Evolutionary conservation across 345 rosid species (phyloP).

Genomic region (Pistacia integerrima): DNA sequence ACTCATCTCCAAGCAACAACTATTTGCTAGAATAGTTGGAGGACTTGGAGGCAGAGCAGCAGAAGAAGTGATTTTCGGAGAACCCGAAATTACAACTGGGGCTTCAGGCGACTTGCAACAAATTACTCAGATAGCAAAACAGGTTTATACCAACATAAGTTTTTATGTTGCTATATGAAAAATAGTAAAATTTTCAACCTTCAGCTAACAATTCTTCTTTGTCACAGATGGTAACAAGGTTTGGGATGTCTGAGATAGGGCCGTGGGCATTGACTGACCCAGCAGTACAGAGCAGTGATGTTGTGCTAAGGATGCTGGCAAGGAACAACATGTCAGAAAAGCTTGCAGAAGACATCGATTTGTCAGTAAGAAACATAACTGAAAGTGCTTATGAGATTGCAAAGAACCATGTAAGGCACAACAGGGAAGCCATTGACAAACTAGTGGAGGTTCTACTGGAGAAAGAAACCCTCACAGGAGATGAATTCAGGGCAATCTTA

Average conservation of each 20-base stretch:
- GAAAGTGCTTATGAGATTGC: slow-evolving; percentile 60
- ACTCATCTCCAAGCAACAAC: slow-evolving; percentile 56
- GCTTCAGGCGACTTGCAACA: slow-evolving; percentile 75
- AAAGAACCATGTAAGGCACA: slow-evolving; percentile 48
- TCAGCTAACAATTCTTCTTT: neutral
- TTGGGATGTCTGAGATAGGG: slow-evolving; percentile 79
- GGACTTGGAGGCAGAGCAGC: slow-evolving; percentile 81
- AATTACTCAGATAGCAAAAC: slow-evolving; percentile 65
- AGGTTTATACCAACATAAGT: slow-evolving; percentile 34
- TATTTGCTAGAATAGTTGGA: slow-evolving; percentile 69
- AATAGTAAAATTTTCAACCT: neutral
- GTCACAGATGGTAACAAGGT: slow-evolving; percentile 72
- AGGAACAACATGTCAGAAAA: slow-evolving; percentile 72
- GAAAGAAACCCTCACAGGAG: slow-evolving; percentile 69
- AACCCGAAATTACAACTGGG: slow-evolving; percentile 69
- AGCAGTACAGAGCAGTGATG: slow-evolving; percentile 48
- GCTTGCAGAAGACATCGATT: slow-evolving; percentile 64
- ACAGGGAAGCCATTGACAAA: slow-evolving; percentile 72
- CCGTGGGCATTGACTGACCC: slow-evolving; percentile 70
- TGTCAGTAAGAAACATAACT: slow-evolving; percentile 44
- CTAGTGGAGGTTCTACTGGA: slow-evolving; percentile 71
- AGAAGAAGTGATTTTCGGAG: slow-evolving; percentile 73
- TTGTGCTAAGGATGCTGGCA: slow-evolving; percentile 65
- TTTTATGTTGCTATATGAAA: neutral
- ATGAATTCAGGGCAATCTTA: slow-evolving; percentile 62